These are phyloP conservation scores for Austroboletus niveus DNA, from an alignment of 1,284 basidiomycete genomes.

Conservation along the genomic window DNA sequence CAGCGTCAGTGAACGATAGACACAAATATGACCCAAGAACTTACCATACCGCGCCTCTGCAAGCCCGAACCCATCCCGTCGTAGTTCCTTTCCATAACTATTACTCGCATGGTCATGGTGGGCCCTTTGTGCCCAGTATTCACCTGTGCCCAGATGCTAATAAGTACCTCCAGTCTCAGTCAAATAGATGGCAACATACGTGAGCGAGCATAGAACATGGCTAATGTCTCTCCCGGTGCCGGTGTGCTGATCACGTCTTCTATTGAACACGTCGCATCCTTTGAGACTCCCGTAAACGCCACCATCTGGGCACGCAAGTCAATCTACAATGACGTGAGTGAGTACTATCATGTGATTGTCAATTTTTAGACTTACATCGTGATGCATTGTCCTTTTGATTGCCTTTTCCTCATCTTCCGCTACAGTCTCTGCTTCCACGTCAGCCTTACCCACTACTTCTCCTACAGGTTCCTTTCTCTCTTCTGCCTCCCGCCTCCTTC, in stretches of 20 bases:
- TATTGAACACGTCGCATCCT: conserved; percentile 59
- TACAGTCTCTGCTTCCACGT: too few species aligned
- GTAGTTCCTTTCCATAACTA: conserved; percentile 76
- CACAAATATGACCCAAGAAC: conserved; percentile 8
- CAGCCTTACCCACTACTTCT: too few species aligned
- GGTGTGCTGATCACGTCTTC: conserved; percentile 84
- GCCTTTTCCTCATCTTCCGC: not conserved
- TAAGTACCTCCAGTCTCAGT: too few species aligned
- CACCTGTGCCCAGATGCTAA: conserved; percentile 41
- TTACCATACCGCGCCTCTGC: conserved; percentile 67
- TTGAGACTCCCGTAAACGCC: conserved; percentile 73
- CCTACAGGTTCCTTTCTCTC: conserved; percentile 3
- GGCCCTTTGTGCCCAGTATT: conserved; percentile 83
- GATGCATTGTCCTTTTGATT: not conserved
- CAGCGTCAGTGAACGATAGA: conserved; percentile 1
- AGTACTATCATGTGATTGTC: too few species aligned
- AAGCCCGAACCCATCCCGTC: conserved; percentile 76
- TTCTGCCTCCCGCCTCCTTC: conserved; percentile 5
- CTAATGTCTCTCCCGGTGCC: conserved; percentile 84
- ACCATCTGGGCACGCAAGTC: conserved; percentile 25
- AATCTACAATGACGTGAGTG: too few species aligned
- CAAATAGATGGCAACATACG: conserved; percentile 40
- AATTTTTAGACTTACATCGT: too few species aligned
- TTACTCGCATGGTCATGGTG: conserved; percentile 47
- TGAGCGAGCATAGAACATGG: conserved; percentile 82